These are phyloP conservation scores for Pseudocercospora vitis DNA, from an alignment of 2,329 filamentous ascomycete genomes.

Conservation along the genomic window DNA sequence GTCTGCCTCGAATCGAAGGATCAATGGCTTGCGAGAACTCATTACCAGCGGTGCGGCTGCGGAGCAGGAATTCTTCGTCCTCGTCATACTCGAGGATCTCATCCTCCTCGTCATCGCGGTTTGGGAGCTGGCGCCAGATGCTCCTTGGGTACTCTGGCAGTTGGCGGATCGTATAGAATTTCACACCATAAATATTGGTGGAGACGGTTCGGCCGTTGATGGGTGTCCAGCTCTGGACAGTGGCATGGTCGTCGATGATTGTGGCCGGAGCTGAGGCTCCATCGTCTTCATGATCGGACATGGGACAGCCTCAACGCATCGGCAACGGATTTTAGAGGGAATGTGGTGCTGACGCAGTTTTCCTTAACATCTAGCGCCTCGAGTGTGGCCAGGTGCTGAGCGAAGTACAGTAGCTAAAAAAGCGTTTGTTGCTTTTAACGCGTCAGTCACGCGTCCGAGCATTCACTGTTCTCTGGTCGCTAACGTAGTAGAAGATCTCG, in stretches of 20 bases:
- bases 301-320: background rate
- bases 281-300: background rate
- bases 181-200: constrained; percentile 4
- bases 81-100: constrained; percentile 1
- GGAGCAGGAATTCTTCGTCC: background rate
- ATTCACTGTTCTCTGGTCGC: too few relatives aligned
- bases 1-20: background rate
- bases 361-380: too few relatives aligned
- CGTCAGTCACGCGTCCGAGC: background rate
- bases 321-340: too few relatives aligned
- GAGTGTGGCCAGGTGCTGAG: too few relatives aligned
- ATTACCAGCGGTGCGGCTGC: background rate
- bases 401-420: too few relatives aligned
- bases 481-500: background rate
- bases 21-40: background rate
- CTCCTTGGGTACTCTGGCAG: background rate
- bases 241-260: background rate
- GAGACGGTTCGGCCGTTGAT: constrained; percentile 1
- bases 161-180: background rate
- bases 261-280: background rate
- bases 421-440: too few relatives aligned
- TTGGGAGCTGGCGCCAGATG: background rate
- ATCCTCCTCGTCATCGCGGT: background rate
- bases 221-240: constrained; percentile 5
- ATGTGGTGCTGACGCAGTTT: too few relatives aligned